Evolutionary conservation across 2,329 filamentous ascomycete species (phyloP), one percentile per base, ranked within the genome.

Genomic region (Macroventuria anomochaeta): DNA sequence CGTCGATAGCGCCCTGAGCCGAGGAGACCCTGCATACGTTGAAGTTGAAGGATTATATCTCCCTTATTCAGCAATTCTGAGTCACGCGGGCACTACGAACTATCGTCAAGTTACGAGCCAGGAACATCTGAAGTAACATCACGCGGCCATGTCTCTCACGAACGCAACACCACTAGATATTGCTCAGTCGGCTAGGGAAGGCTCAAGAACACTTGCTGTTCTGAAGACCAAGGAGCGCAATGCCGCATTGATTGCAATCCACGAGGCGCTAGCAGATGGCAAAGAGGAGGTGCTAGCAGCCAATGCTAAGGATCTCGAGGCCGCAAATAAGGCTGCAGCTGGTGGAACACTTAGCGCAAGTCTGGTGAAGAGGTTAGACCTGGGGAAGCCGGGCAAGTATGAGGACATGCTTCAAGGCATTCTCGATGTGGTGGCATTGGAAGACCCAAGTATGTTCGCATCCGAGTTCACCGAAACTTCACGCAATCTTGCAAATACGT

Each of bases 341-440:
- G 84, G 87, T 67, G 93, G 93, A 33, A 80, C 86, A 40, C 79
- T 97, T 42, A 93, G 87, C 73, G 83, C 88, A 68, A 95, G 91
- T 69, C 83, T 97, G 20, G 85, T 97, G 26, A 95, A 96, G 68
- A 85, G 95, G 50, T 82, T 99, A 57, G 93, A 99, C 75, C 80
- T 99, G 41, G 87, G 86, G 41, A 89, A 90, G 74, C 85, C 86
- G 70, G 93, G 93, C 53, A 97, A 97, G 79, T 99, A 89, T 81
- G 93, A 97, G 70, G 95, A 97, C 71, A 97, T 99, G 95, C 82
- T 99, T 61, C 89, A 93, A 78, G 95, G 95, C 21, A 96, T 99
- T 57, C 77, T 96, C 55, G 91, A 96, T 76, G 95, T 99, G 57
- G 84, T 89, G 62, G 83, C 85, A 43, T 82, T 99, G 23, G 84